A percentile compares a stretch with the other conserved stretches of the same genome.
Evolutionary conservation across 2,329 filamentous ascomycete genomes (phyloP).

Genomic region (Aspergillus quadricinctus): DNA sequence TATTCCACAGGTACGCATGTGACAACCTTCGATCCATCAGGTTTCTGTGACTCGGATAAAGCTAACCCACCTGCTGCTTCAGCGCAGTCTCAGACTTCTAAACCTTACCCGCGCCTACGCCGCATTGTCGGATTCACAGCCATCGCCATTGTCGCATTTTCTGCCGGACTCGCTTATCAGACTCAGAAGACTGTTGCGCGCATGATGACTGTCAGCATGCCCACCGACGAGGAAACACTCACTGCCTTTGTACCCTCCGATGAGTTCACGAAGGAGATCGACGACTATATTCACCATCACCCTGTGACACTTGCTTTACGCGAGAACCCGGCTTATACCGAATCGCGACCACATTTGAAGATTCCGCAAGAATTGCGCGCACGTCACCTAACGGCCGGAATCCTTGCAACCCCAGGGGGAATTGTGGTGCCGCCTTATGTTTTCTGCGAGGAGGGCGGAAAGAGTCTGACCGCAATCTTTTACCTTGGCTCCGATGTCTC

Average conservation of each 20-base stretch:
- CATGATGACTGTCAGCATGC: constrained; percentile 38
- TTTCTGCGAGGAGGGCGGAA: constrained; percentile 68
- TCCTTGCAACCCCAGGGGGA: constrained; percentile 68
- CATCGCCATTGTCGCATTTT: constrained; percentile 32
- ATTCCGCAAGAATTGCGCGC: constrained; percentile 66
- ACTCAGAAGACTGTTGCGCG: constrained; percentile 21
- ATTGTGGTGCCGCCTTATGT: constrained; percentile 76
- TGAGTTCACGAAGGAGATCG: constrained; percentile 54
- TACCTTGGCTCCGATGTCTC: constrained; percentile 78
- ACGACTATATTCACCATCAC: constrained; percentile 70
- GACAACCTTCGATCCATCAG: background rate
- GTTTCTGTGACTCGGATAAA: background rate
- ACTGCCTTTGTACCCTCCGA: constrained; percentile 58
- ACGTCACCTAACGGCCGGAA: constrained; percentile 78
- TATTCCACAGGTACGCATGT: constrained; percentile 8
- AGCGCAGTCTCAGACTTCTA: constrained; percentile 5
- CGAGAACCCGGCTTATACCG: constrained; percentile 60
- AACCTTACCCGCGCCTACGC: constrained; percentile 28
- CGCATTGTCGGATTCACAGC: constrained; percentile 34
- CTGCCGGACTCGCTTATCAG: constrained; percentile 26
- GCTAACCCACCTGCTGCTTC: background rate
- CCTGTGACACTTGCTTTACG: constrained; percentile 69
- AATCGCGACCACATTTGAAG: constrained; percentile 82
- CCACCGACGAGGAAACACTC: constrained; percentile 70
- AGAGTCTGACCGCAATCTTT: constrained; percentile 65